Base-by-base conservation (phyloP, 2,329 filamentous ascomycete species). In the Xylariaceae sp. region DNA sequence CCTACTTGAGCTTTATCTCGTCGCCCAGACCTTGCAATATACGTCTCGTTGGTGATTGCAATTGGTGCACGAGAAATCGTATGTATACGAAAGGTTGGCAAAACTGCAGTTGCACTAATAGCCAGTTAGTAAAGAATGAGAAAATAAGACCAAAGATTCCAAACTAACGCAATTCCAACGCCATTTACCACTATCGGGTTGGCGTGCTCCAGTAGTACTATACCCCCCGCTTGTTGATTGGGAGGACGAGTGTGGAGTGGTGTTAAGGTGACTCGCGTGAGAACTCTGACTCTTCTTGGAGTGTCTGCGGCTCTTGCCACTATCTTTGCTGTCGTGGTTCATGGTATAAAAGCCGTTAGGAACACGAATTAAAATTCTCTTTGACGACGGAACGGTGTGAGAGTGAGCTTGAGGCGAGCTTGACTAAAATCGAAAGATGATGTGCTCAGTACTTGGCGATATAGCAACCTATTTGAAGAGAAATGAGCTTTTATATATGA, bases 151-250 rank as follows among this genome's bases (percentile, higher is more conserved):
- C 20, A 4, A 39, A 20, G 16, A 2, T 18, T 11, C 20, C 6
- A 58, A 47, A 24, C 23, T 58, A 30, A 64, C 65, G 16, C 65
- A 67, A 4, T 57, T 61, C 65, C 65, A 67, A 0, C 65, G 49
- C 58, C 49, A 53, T 3, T 27, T 40, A 3, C 13, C 18, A 3
- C n/a, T 29, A 15, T 50, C 24, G 1, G 36, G 13, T 23, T 32
- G 35, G 18, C 10, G 13, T 15, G 13, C 13, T 37, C 30, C 26
- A 10, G 35, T 20, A 8, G 27, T 30, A 8, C 27, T 13, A 13
- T 30, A 30, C 5, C 3, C 18, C 3, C 3, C 3, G n/a, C 13
- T 21, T 10, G 4, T 16, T 39, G 35, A 39, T 39, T 10, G 18
- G 35, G n/a, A 20, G 8, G 30, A 33, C 11, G 30, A 33, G 30